Conservation (phyloP, 768 basidiomycete genomes). For the Russula abietina region DNA sequence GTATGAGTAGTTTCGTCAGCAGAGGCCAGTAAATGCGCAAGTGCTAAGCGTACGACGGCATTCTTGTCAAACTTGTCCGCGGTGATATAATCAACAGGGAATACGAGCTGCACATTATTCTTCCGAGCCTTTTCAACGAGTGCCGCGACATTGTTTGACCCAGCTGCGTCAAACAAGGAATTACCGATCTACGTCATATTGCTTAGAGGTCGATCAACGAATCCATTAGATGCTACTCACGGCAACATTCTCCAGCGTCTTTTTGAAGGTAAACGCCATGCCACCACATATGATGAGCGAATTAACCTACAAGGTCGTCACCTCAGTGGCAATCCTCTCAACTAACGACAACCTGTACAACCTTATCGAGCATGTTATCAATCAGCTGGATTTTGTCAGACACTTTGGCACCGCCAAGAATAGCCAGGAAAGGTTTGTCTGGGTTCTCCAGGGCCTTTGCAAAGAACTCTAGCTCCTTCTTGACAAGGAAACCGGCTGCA, state of each 20-base stretch:
- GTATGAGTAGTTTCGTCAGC: slow-evolving; percentile 6
- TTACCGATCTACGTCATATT: slow-evolving; percentile 66
- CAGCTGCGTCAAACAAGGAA: slow-evolving; percentile 88
- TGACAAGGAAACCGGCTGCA: slow-evolving; percentile 94
- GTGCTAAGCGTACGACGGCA: slow-evolving; percentile 52
- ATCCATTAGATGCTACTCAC: slow-evolving; percentile 37
- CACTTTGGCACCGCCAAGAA: slow-evolving; percentile 97
- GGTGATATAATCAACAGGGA: slow-evolving; percentile 91
- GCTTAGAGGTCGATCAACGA: slow-evolving; percentile 1
- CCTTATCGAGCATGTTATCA: slow-evolving; percentile 98
- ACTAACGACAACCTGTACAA: slow-evolving; percentile 28
- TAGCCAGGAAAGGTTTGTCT: slow-evolving; percentile 94
- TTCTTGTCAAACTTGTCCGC: slow-evolving; percentile 95
- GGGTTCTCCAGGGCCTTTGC: slow-evolving; percentile 95
- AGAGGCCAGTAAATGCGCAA: not conserved
- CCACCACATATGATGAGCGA: slow-evolving; percentile 95
- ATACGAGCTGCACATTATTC: slow-evolving; percentile 89
- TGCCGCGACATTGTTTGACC: slow-evolving; percentile 74
- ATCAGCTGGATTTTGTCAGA: slow-evolving; percentile 99
- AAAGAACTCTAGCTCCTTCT: slow-evolving; percentile 98
- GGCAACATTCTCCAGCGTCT: slow-evolving; percentile 72
- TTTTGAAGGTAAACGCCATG: slow-evolving; percentile 99
- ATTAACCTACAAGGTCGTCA: slow-evolving; percentile 57
- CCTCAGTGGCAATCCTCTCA: slow-evolving; percentile 5
- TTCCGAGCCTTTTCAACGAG: slow-evolving; percentile 89